Evolutionary conservation across 2,329 filamentous ascomycete species (phyloP).

Genomic region (Aspergillus calidoustus): DNA sequence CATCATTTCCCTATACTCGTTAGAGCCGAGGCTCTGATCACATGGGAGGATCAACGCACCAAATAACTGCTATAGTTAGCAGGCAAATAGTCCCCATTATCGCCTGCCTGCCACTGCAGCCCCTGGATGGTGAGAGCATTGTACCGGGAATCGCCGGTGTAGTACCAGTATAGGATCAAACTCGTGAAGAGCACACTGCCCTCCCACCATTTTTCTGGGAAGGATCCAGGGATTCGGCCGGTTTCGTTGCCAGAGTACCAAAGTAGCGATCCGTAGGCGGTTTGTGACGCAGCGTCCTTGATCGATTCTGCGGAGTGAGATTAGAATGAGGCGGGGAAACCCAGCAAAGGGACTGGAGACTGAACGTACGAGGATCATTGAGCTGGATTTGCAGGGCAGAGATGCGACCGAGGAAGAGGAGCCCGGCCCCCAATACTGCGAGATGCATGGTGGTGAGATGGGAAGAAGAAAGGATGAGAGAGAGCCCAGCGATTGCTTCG

Average conservation of each 20-base stretch:
- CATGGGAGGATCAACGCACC: background rate
- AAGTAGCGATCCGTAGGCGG: conserved; percentile 55
- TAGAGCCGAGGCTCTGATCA: background rate
- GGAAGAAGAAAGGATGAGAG: background rate
- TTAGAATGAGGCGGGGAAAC: background rate
- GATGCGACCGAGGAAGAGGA: conserved; percentile 1
- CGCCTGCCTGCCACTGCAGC: conserved; percentile 43
- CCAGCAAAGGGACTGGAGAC: background rate
- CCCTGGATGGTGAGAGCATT: conserved; percentile 43
- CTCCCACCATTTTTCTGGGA: conserved; percentile 79
- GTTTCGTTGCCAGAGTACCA: conserved; percentile 60
- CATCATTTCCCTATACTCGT: conserved; percentile 56
- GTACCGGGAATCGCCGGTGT: conserved; percentile 47
- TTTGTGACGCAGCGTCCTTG: conserved; percentile 46
- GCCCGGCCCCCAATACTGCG: background rate
- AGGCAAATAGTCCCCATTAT: conserved; percentile 46
- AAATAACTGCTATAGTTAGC: conserved; percentile 39
- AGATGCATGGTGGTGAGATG: conserved; percentile 7
- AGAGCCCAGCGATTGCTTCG: background rate
- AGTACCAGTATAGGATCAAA: conserved; percentile 49
- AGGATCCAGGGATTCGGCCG: conserved; percentile 56
- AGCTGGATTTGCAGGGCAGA: conserved; percentile 11
- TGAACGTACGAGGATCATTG: conserved; percentile 6
- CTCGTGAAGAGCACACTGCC: conserved; percentile 59
- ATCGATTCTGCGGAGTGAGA: conserved; percentile 42